Percentiles rank a stretch among this genome's conserved stretches.
Conservation (phyloP, 2,329 filamentous ascomycete genomes). For the Sclerotinia trifoliorum region DNA sequence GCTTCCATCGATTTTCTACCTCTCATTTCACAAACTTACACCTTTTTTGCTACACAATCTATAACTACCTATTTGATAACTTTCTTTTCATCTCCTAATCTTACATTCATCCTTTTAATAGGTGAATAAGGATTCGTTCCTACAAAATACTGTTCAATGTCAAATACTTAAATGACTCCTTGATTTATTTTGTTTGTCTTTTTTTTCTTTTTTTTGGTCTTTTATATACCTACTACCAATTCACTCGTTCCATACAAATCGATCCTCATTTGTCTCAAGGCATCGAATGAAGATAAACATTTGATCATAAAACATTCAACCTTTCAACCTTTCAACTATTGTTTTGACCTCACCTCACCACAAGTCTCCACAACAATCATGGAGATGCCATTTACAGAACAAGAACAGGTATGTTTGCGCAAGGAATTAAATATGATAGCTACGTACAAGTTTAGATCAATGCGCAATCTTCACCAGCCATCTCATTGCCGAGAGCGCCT, state of each 20-base stretch:
- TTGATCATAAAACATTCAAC: neutral
- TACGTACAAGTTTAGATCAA: conserved; percentile 17
- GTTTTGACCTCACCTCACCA: neutral
- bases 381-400: conserved; percentile 36
- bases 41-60: conserved; percentile 17
- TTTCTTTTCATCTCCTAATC: neutral
- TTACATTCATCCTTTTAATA: neutral
- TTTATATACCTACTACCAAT: conserved; percentile 11
- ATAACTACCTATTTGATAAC: neutral
- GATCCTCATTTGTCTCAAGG: neutral
- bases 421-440: neutral
- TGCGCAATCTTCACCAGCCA: conserved; percentile 26
- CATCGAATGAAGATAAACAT: neutral
- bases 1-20: conserved; percentile 8
- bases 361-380: conserved; percentile 23
- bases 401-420: conserved; percentile 38
- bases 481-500: conserved; percentile 21
- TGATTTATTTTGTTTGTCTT: conserved; percentile 22
- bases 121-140: conserved; percentile 4
- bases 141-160: neutral
- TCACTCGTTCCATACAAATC: conserved; percentile 20
- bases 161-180: conserved; percentile 32
- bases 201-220: conserved; percentile 7
- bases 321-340: neutral
- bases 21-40: conserved; percentile 3